Base-by-base conservation (phyloP, 1,139 yeast genomes). In the Yamadazyma blattariae region DNA sequence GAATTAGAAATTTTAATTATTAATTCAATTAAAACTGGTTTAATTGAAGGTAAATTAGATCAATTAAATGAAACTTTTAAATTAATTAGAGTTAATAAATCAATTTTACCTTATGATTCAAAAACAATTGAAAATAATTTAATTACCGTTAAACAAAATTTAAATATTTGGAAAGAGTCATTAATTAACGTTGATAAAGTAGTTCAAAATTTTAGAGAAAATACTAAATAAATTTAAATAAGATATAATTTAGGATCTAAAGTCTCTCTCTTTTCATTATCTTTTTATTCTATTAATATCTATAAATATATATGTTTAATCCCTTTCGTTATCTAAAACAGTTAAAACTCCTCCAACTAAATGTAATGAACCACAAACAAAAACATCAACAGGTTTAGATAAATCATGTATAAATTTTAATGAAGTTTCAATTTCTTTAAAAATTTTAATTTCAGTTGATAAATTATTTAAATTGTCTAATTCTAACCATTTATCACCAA, bases 301-400 rank as follows among this genome's bases (percentile, higher is more conserved):
- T 18, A 33, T 27, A 37, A 24, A 21, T 21, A 12, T 19, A 22
- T 13, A 17, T 10, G 4, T 12, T 22, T 50, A 61, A 38, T 61
- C 67, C 40, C 49, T 61, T 34, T 66, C 67, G 28, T 62, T 59
- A 45, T 87, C 95, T 34, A 87, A 66, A 6, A 90, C 97, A 2
- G 89, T 92, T 33, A 92, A 65, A 40, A 92, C 75, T 0, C 98
- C 98, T 14, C 99, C 98, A 9, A 92, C 96, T 37, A 94, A 67
- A 57, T 90, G 96, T 44, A 94, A 67, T 17, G 97, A 90, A 2
- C 99, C 99, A 42, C 95, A 86, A 1, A 89, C 97, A 61, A 89
- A 82, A 1, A 89, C 95, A 46, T 89, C 90, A 15, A 80, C 63
- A 11, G 56, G 46, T 14, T 59, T 60, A 5, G 19, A 17, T 54